These are phyloP conservation scores for Straminergon stramineum DNA, from an alignment of 225 moss, liverwort and hornwort genomes.

Conservation along the genomic window DNA sequence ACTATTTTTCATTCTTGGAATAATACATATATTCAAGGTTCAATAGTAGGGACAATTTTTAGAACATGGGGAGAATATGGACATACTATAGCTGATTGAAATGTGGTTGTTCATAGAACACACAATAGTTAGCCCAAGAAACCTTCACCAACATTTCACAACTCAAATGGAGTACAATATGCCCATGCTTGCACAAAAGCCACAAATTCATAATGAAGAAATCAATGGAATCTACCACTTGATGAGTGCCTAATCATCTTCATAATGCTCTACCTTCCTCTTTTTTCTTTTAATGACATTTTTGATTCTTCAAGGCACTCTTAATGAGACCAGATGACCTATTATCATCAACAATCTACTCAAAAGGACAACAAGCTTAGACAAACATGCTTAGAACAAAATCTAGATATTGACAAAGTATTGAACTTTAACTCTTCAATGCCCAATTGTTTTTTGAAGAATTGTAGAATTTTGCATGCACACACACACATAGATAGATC, in stretches of 20 bases:
- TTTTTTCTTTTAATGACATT: constrained; percentile 70
- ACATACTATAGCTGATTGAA: neutral
- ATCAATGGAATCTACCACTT: neutral
- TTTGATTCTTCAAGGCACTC: constrained; percentile 84
- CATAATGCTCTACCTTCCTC: constrained; percentile 34
- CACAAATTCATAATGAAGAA: neutral
- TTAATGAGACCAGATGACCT: constrained; percentile 62
- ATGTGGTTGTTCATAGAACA: neutral
- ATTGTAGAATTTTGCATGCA: too few species aligned
- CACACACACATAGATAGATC: neutral
- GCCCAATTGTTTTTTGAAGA: too few species aligned
- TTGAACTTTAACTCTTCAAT: too few species aligned
- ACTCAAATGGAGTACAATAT: neutral
- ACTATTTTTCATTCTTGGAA: neutral
- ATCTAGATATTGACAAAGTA: neutral
- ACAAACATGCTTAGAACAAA: neutral
- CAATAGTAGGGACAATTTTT: neutral
- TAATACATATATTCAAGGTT: neutral
- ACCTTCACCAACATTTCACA: neutral
- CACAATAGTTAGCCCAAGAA: neutral
- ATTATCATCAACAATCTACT: neutral
- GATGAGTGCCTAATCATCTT: neutral
- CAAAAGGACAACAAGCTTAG: neutral
- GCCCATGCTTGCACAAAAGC: neutral
- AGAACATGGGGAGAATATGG: neutral